Evolutionary conservation across 257 asterid genomes (phyloP), one percentile per base, ranked within the genome.

Genomic region (Fraxinus pennsylvanica): DNA sequence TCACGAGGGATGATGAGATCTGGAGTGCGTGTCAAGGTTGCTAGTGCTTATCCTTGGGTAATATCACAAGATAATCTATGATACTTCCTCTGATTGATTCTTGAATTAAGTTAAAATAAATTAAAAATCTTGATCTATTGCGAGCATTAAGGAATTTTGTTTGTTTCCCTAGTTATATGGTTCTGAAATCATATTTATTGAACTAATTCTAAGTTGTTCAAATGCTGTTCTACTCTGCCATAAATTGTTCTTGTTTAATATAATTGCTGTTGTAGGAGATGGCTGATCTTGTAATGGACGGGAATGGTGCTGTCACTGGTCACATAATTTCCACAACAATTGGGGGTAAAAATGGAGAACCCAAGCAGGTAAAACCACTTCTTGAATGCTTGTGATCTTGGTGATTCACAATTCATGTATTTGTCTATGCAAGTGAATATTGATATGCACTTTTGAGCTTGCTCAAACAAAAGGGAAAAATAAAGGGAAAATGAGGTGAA

Each of bases 321-420:
- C 96, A 94, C 86, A 92, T 94, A 83, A 94, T 94, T 81, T 92
- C 97, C 35, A 90, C 96, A 74, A 92, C 97, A 77, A 92, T 94
- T 63, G 98, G 98, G 73, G 97, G 98, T 76, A 94, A 92, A 88
- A 90, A 94, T 88, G 98, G 97, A 84, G 96, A 94, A 76, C 98
- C 96, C 35, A 94, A 94, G 90, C 97, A 89, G 97, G 98, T 94
- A 73, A 76, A 50, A 43, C 63, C 25, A 73, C 47, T 68, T 38
- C 52, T 59, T 63, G 54, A 73, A 57, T 33, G 72, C 17, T 43
- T 13, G 36, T 54, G 73, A 69, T 21, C 33, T n/a, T 3, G 29
- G 13, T 39, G 57, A 10, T 39, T n/a, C 33, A 38, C 21, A 4
- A 38, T 22, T 4, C 45, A 21, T 35, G 15, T 71, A 22, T 39